phyloP scores from a whole-genome alignment of 805 yeast species.

The Pichia exigua region DNA sequence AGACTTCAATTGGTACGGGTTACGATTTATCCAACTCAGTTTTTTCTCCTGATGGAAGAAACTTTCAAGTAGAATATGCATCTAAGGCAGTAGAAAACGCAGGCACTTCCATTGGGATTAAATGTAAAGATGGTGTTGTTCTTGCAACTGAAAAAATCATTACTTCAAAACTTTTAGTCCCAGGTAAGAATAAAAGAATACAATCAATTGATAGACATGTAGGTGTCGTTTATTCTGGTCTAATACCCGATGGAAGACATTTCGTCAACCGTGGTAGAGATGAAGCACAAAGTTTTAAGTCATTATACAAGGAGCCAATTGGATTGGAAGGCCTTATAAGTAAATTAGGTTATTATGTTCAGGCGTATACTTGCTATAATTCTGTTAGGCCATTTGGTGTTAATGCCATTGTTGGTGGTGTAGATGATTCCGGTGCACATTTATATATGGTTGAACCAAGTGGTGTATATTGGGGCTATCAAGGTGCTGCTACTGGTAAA shows the following conservation, averaged over 20 bases:
- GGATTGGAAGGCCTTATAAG: conserved; percentile 77
- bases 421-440: conserved; percentile 78
- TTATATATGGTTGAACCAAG: conserved; percentile 96
- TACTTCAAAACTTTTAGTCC: conserved; percentile 78
- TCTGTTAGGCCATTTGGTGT: conserved; percentile 98
- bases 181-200: conserved; percentile 81
- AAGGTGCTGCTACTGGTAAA: conserved; percentile 96
- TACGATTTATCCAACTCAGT: conserved; percentile 97
- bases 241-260: conserved; percentile 94
- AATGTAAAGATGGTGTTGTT: conserved; percentile 90
- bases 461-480: conserved; percentile 96
- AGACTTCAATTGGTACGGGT: conserved; percentile 95
- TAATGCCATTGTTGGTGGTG: conserved; percentile 87
- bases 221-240: conserved; percentile 92
- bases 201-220: conserved; percentile 90
- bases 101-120: conserved; percentile 89
- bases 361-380: conserved; percentile 90
- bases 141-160: conserved; percentile 94
- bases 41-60: conserved; percentile 88
- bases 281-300: conserved; percentile 75
- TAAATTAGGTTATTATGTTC: conserved; percentile 84
- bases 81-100: conserved; percentile 96
- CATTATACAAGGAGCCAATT: conserved; percentile 66
- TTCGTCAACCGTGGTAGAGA: conserved; percentile 88
- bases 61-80: conserved; percentile 97